phyloP scores from a whole-genome alignment of 441 rosid species.

The Brassica hybrid region DNA sequence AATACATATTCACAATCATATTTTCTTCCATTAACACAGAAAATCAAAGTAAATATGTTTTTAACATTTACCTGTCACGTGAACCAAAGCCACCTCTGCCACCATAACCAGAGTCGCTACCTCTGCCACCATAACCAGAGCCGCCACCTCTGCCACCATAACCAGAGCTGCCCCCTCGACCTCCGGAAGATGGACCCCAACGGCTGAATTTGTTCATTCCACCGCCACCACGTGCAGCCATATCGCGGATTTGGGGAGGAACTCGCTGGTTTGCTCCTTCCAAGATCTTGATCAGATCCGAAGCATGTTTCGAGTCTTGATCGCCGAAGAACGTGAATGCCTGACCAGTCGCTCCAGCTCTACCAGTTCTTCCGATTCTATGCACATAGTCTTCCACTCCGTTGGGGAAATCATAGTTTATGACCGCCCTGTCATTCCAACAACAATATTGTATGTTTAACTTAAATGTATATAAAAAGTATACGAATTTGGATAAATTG shows the following conservation, averaged over 20 bases:
- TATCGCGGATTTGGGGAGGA: conserved; percentile 81
- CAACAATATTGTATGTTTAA: not conserved
- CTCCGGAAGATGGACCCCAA: conserved; percentile 69
- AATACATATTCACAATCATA: not conserved
- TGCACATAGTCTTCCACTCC: too few species aligned
- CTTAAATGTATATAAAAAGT: not conserved
- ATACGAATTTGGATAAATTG: too few species aligned
- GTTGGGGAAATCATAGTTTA: conserved; percentile 95
- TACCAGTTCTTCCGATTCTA: conserved; percentile 97
- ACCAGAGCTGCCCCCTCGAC: conserved; percentile 41
- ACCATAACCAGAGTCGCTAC: not conserved
- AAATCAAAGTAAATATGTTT: not conserved
- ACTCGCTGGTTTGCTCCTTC: conserved; percentile 95
- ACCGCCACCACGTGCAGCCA: conserved; percentile 90
- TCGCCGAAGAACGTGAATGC: conserved; percentile 89
- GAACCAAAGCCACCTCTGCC: conserved; percentile 46
- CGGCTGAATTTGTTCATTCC: conserved; percentile 72
- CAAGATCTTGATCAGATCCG: conserved; percentile 84
- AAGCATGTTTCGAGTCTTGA: conserved; percentile 92
- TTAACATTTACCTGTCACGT: conserved; percentile 60
- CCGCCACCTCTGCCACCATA: not conserved
- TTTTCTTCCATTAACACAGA: not conserved
- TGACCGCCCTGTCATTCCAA: not conserved
- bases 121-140: conserved; percentile 10
- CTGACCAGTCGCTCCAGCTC: conserved; percentile 97